A percentile compares a stretch with the other conserved stretches of the same genome.
phyloP scores from a whole-genome alignment of 495 filamentous ascomycete species.

The Glonium stellatum region DNA sequence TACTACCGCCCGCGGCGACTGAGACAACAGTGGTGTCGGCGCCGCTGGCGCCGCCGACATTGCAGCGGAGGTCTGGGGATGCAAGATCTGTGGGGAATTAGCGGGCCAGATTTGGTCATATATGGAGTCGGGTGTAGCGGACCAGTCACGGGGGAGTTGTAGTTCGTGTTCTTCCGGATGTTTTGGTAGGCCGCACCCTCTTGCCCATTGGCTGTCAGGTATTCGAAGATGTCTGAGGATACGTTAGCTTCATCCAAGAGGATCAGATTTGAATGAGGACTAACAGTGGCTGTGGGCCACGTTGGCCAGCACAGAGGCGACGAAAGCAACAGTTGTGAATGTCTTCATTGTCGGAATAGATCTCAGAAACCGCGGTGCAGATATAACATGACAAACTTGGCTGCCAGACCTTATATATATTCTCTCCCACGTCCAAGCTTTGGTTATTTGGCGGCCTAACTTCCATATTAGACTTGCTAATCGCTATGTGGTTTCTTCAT shows the following conservation, averaged over 20 bases:
- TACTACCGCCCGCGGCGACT: constrained; percentile 47
- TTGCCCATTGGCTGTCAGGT: constrained; percentile 39
- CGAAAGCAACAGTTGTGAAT: constrained; percentile 17
- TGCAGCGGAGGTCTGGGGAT: constrained; percentile 51
- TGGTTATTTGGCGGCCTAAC: not conserved
- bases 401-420: constrained; percentile 9
- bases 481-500: not conserved
- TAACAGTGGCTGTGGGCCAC: constrained; percentile 22
- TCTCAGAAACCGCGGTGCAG: not conserved
- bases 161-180: constrained; percentile 49
- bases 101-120: not conserved
- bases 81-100: constrained; percentile 34
- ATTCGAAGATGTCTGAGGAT: constrained; percentile 39
- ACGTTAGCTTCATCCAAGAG: not conserved
- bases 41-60: constrained; percentile 46
- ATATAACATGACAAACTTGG: not conserved
- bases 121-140: constrained; percentile 7
- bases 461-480: not conserved
- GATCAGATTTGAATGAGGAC: not conserved
- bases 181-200: constrained; percentile 46
- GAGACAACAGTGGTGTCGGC: constrained; percentile 40
- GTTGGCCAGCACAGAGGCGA: constrained; percentile 14
- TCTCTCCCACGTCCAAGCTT: not conserved
- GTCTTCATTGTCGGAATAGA: constrained; percentile 16
- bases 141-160: constrained; percentile 51